Evolutionary conservation across 495 filamentous ascomycete species (phyloP), one percentile per base, ranked within the genome.

Genomic region (Penicillium goetzii): DNA sequence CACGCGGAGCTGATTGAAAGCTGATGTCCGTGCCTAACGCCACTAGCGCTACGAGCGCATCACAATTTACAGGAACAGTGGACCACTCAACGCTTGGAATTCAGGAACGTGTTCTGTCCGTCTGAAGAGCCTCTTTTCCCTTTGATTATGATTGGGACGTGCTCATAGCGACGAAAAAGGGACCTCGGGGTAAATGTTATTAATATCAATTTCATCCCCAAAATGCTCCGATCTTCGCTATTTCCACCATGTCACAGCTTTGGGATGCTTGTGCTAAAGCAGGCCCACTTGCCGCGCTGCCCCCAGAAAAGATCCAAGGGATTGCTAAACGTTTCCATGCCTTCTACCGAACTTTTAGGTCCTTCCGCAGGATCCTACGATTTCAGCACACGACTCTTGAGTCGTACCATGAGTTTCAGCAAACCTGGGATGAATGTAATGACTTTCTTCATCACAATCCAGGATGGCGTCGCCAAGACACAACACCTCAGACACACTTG

Each of bases 221-320:
- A 40, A n/a, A 41, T 28, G 34, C 36, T 43, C 55, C 10, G 55
- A 57, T 57, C 55, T 40, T 57, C 14, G 34, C 21, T 41, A 57
- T 9, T 57, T 57, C 55, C 55, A 43, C 38, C 25, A 57, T 57
- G 55, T 57, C 36, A 6, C 33, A 57, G 38, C 55, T 57, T 17
- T 57, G 36, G 36, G 25, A 17, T 40, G 55, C 34, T 17, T 57
- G 55, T 32, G 25, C 25, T 40, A 12, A 57, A 43, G 55, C 55
- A 57, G 55, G 36, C 55, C 55, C 55, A 57, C 55, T 57, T 57
- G 36, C 36, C 55, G 38, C 36, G 26, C 38, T 57, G 23, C 55
- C 55, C 38, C 36, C 21, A 21, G 36, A 43, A 5, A 57, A 30
- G 55, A 26, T 43, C 25, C 34, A 57, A 43, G 38, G 55, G 17